Evolutionary conservation across 2,329 filamentous ascomycete species (phyloP).

Genomic region (Phialophora macrospora): DNA sequence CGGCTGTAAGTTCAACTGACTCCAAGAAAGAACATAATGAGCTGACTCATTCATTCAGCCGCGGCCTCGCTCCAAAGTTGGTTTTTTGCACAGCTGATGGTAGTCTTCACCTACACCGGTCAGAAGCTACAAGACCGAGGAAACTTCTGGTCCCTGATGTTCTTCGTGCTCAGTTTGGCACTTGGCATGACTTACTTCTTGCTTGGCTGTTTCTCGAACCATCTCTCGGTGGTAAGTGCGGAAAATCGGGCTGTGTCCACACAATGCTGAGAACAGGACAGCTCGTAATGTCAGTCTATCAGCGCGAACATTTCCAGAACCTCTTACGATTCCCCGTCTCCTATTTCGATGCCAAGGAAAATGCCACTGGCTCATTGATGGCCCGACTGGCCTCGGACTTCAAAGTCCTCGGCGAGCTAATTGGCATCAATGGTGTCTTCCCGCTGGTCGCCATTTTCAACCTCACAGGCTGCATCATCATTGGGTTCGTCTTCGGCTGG

Average conservation of each 20-base stretch:
- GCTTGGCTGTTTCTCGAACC: constrained; percentile 54
- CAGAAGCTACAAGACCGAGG: constrained; percentile 48
- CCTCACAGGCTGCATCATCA: constrained; percentile 66
- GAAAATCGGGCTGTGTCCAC: constrained; percentile 21
- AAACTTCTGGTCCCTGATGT: constrained; percentile 62
- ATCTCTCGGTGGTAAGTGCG: constrained; percentile 44
- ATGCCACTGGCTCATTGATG: constrained; percentile 56
- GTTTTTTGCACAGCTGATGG: constrained; percentile 56
- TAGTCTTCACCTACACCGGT: constrained; percentile 53
- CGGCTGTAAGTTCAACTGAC: constrained; percentile 41
- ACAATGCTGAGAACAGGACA: constrained; percentile 39
- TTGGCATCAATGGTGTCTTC: constrained; percentile 69
- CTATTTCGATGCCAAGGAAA: constrained; percentile 53
- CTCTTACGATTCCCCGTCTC: constrained; percentile 51
- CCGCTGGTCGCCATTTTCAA: constrained; percentile 73
- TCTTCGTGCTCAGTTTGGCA: constrained; percentile 59
- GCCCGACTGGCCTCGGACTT: constrained; percentile 56
- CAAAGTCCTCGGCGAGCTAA: constrained; percentile 56
- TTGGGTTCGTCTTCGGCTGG: constrained; percentile 76
- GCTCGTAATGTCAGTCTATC: constrained; percentile 46
- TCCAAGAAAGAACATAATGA: constrained; percentile 25
- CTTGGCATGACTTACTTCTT: constrained; percentile 52
- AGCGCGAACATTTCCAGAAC: constrained; percentile 53
- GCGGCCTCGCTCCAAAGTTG: constrained; percentile 54
- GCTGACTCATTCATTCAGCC: constrained; percentile 44